Conservation (phyloP, 495 filamentous ascomycete genomes). For the Trichoderma reesei region DNA sequence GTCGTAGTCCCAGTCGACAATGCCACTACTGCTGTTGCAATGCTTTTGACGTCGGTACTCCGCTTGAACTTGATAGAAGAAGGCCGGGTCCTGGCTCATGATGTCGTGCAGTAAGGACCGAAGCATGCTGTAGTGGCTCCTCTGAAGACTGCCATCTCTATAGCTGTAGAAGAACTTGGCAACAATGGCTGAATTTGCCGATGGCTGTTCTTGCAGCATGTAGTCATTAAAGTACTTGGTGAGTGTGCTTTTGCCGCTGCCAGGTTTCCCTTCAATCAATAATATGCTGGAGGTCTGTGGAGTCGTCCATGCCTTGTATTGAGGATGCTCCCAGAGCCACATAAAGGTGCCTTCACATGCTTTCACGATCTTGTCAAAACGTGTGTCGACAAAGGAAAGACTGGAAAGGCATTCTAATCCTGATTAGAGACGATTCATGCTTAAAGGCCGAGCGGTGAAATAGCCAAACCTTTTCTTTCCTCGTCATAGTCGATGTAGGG, state of each 20-base stretch:
- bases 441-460: neutral
- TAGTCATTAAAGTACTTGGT: neutral
- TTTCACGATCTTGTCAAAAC: neutral
- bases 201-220: neutral
- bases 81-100: neutral
- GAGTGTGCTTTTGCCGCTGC: neutral
- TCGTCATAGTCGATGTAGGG: neutral
- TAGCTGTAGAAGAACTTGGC: neutral
- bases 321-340: neutral
- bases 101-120: neutral
- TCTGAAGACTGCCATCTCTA: neutral
- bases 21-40: neutral
- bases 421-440: neutral
- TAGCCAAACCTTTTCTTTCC: neutral
- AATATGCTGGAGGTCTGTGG: neutral
- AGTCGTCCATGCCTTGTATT: neutral
- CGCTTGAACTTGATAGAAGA: neutral
- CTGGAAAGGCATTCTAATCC: neutral
- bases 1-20: neutral
- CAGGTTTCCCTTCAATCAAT: neutral
- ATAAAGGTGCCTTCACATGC: neutral
- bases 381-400: neutral
- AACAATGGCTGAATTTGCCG: neutral
- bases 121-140: neutral
- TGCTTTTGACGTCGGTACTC: neutral